Evolutionary conservation across 2,329 filamentous ascomycete genomes (phyloP), one percentile per base, ranked within the genome.

Genomic region (Colletotrichum tabaci): DNA sequence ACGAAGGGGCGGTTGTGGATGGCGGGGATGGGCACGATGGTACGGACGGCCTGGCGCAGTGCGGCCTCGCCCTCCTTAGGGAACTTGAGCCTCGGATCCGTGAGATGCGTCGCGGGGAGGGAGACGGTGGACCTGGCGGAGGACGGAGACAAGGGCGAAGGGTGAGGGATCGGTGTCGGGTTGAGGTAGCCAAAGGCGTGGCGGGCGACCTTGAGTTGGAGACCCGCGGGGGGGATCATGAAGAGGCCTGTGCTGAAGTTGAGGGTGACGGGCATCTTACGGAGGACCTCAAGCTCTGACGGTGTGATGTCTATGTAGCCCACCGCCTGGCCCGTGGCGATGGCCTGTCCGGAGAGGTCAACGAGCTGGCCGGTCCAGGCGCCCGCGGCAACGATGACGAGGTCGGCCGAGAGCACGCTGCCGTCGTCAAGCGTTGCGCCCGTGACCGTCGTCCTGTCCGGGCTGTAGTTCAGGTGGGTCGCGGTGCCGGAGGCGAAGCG

Each of bases 291-390:
- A 81, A 95, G 90, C 81, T 98, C 95, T 6, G 88, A 87, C 18
- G 89, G 84, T 0, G 90, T 92, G 76, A 98, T 87, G 74, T 90
- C 86, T 74, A 98, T 84, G 83, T 97, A 98, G 15, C 89, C 92
- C 35, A 98, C 79, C 0, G 90, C 89, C 77, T 98, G 96, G 16
- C 94, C 96, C 0, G 94, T 97, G 2, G 95, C 93, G 74, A 92
- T 89, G 49, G 91, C 91, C 55, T 93, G 89, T 35, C 94, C 94
- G 57, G 91, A 86, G 0, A 98, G 85, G 80, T 98, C 93, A 67
- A 98, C 83, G 26, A 98, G 86, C 1, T 89, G 87, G 2, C 91
- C 89, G 2, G 93, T 94, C 95, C 96, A 98, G 5, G 96, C 95
- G 18, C 96, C 96, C 0, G 95, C 91, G 0, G 96, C 95, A 2